Evolutionary conservation across 2,329 filamentous ascomycete genomes (phyloP).

Genomic region (Didymella lethalis): DNA sequence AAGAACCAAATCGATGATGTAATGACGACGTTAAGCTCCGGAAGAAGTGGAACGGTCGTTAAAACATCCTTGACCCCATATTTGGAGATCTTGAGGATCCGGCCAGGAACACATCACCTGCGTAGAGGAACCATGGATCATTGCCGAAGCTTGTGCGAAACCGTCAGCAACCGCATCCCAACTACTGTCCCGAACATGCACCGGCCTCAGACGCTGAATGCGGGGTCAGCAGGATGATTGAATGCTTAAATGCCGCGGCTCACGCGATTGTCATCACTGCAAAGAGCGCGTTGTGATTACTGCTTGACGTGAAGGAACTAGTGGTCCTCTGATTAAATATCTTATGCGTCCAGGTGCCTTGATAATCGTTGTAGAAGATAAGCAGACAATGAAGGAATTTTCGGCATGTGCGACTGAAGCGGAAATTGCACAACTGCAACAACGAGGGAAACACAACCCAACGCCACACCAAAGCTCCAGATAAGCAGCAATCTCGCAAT

Average conservation of each 20-base stretch:
- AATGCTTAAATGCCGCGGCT: constrained; percentile 3
- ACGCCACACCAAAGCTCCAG: neutral
- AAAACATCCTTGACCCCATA: constrained; percentile 12
- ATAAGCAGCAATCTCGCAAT: neutral
- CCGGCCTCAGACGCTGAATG: constrained; percentile 1
- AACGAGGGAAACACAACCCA: neutral
- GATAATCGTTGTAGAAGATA: neutral
- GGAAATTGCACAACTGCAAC: neutral
- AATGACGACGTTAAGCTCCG: constrained; percentile 17
- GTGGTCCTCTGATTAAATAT: neutral
- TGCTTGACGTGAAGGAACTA: neutral
- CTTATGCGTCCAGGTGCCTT: neutral
- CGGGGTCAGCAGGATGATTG: constrained; percentile 3
- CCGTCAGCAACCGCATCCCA: constrained; percentile 3
- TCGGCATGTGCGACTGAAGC: neutral
- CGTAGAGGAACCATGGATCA: too few species aligned
- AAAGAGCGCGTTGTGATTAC: neutral
- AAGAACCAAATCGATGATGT: constrained; percentile 15
- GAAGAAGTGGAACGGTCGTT: constrained; percentile 15
- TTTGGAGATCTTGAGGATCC: constrained; percentile 3
- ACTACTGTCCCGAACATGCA: neutral
- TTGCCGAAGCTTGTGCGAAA: neutral
- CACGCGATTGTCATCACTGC: neutral
- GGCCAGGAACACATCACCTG: constrained; percentile 2
- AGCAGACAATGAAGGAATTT: neutral